Evolutionary conservation across 768 basidiomycete species (phyloP).

Genomic region (Phylloporus rhodoxanthus): DNA sequence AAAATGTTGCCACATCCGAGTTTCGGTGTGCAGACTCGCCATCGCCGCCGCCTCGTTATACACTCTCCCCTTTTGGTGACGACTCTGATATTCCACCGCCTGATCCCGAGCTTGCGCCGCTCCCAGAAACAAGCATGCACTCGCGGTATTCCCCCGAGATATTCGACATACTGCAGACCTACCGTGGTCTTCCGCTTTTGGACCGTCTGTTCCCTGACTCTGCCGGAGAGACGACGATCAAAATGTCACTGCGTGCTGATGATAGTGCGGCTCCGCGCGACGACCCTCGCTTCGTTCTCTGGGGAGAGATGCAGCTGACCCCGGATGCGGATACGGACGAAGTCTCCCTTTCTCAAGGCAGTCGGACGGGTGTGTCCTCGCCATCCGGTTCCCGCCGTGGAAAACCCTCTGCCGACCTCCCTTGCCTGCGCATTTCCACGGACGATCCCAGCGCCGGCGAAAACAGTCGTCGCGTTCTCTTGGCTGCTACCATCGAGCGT

Average conservation of each 20-base stretch:
- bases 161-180: conserved; percentile 78
- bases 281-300: conserved; percentile 88
- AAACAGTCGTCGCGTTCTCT: conserved; percentile 41
- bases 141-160: conserved; percentile 69
- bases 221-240: conserved; percentile 62
- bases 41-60: conserved; percentile 18
- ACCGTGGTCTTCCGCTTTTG: conserved; percentile 66
- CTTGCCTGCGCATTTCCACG: conserved; percentile 21
- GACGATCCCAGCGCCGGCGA: conserved; percentile 28
- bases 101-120: conserved; percentile 30
- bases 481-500: conserved; percentile 88
- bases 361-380: conserved; percentile 36
- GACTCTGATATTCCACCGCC: conserved; percentile 24
- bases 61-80: conserved; percentile 24
- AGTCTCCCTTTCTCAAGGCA: conserved; percentile 35
- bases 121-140: conserved; percentile 46
- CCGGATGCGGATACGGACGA: conserved; percentile 33
- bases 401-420: conserved; percentile 23
- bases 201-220: conserved; percentile 57
- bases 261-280: conserved; percentile 71
- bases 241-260: conserved; percentile 60
- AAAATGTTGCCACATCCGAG: not conserved
- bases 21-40: conserved; percentile 6
- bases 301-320: conserved; percentile 56
- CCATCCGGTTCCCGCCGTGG: conserved; percentile 35